Evolutionary conservation across 2,329 filamentous ascomycete genomes (phyloP).

Genomic region (Pseudohalonectria lignicola): DNA sequence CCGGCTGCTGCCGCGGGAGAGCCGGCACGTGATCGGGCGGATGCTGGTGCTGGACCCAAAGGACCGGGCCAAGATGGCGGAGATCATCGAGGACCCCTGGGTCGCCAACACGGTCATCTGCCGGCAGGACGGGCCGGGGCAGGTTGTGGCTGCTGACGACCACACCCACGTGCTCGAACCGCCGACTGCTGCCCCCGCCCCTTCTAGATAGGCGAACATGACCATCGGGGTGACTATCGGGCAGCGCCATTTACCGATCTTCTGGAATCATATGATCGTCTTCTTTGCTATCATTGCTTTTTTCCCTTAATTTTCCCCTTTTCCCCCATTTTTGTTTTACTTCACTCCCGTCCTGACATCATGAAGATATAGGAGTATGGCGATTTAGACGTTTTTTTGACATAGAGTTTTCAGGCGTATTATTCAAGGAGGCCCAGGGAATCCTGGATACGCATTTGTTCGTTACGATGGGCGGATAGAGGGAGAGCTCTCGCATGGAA

Average conservation of each 20-base stretch:
- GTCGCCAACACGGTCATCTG: constrained; percentile 78
- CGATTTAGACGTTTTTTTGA: no score
- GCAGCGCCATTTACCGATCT: background rate
- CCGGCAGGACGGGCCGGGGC: constrained; percentile 60
- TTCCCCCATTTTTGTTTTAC: constrained; percentile 5
- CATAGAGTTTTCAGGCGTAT: no score
- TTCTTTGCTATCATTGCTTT: constrained; percentile 7
- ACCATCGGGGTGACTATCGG: constrained; percentile 10
- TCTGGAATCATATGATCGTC: no score
- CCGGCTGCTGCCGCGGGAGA: constrained; percentile 78
- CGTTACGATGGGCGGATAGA: no score
- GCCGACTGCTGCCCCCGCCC: constrained; percentile 30
- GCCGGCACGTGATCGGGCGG: constrained; percentile 74
- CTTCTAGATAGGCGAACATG: constrained; percentile 7
- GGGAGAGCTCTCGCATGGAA: no score
- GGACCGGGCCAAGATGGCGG: constrained; percentile 71
- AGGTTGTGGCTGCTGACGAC: constrained; percentile 59
- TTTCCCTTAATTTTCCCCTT: background rate
- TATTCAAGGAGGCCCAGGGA: no score
- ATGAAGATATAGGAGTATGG: no score
- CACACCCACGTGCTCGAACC: constrained; percentile 83
- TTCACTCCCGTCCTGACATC: constrained; percentile 4
- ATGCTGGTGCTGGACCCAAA: constrained; percentile 88
- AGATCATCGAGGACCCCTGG: constrained; percentile 85
- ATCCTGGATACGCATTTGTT: no score